These are phyloP conservation scores for Mortierella sp. DNA, from an alignment of 371 early-diverging fungal species.

Conservation along the genomic window DNA sequence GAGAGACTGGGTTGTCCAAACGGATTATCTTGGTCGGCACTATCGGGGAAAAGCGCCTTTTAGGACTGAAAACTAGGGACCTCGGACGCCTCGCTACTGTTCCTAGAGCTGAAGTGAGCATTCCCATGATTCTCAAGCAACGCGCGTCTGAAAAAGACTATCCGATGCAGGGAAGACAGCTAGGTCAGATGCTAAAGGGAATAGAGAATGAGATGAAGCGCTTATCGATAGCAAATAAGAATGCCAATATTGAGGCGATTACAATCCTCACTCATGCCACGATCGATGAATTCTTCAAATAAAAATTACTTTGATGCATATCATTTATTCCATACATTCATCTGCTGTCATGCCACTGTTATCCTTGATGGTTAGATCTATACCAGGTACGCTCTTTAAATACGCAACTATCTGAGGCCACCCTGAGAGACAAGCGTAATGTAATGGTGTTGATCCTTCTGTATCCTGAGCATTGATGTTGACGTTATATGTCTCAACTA, in stretches of 20 bases:
- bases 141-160: slow-evolving; percentile 5
- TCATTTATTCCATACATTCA: slow-evolving; percentile 28
- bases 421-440: slow-evolving; percentile 60
- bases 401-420: slow-evolving; percentile 32
- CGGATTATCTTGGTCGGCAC: slow-evolving; percentile 31
- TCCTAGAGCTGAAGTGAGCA: slow-evolving; percentile 32
- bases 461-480: slow-evolving; percentile 67
- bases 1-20: background rate
- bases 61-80: slow-evolving; percentile 13
- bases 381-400: slow-evolving; percentile 22
- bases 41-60: slow-evolving; percentile 20
- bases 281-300: background rate
- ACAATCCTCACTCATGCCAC: slow-evolving; percentile 13
- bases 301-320: background rate
- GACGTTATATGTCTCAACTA: slow-evolving; percentile 28
- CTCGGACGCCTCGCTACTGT: slow-evolving; percentile 21
- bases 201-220: slow-evolving; percentile 24
- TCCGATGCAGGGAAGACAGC: slow-evolving; percentile 2
- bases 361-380: slow-evolving; percentile 36
- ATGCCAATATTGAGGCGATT: slow-evolving; percentile 14
- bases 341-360: slow-evolving; percentile 44
- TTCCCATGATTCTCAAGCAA: slow-evolving; percentile 24
- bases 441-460: slow-evolving; percentile 81
- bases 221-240: slow-evolving; percentile 17
- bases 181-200: slow-evolving; percentile 20